Evolutionary conservation across 2,329 filamentous ascomycete species (phyloP).

Genomic region (Microcera coccophila): DNA sequence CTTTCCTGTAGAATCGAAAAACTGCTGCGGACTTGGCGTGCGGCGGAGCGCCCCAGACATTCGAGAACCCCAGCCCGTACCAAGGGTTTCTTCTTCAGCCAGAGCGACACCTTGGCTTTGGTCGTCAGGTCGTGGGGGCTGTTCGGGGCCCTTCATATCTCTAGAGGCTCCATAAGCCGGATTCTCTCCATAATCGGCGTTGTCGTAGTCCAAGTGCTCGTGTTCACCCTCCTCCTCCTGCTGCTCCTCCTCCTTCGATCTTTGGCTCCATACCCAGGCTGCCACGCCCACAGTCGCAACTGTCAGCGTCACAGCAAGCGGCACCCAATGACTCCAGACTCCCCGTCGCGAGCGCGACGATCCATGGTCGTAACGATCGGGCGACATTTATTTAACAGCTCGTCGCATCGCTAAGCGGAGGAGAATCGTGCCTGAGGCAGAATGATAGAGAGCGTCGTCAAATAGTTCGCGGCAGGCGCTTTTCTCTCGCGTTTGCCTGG

Average conservation of each 20-base stretch:
- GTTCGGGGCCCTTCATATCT: constrained; percentile 32
- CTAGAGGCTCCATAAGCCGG: constrained; percentile 45
- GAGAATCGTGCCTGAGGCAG: constrained; percentile 16
- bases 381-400: constrained; percentile 49
- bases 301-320: constrained; percentile 79
- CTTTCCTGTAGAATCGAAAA: constrained; percentile 79
- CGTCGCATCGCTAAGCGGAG: constrained; percentile 34
- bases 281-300: constrained; percentile 81
- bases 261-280: constrained; percentile 92
- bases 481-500: neutral
- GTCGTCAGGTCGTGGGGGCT: constrained; percentile 37
- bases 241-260: constrained; percentile 70
- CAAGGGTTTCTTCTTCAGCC: constrained; percentile 29
- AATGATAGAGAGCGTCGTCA: constrained; percentile 16
- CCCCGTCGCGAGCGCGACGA: constrained; percentile 58
- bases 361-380: constrained; percentile 55
- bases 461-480: constrained; percentile 3
- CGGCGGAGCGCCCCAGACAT: constrained; percentile 78
- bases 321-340: constrained; percentile 81
- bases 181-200: constrained; percentile 52
- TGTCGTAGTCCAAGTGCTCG: constrained; percentile 45
- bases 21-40: constrained; percentile 82
- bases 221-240: constrained; percentile 62
- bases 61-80: constrained; percentile 65
- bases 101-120: constrained; percentile 41